Conservation (phyloP, 495 filamentous ascomycete species). For the Neurospora sp. region DNA sequence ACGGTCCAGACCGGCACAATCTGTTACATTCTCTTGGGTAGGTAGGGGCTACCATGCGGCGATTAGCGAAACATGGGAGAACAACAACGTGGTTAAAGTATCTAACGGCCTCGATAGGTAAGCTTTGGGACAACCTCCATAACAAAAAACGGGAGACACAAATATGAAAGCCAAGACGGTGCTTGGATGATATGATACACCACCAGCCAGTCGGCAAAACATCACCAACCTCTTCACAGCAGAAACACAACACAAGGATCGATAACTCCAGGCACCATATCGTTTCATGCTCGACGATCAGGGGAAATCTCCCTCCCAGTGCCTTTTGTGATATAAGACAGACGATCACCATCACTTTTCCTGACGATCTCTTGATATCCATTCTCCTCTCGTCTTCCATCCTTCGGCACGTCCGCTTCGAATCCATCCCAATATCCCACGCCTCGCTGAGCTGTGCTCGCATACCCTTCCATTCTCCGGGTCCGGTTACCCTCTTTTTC, state of each 20-base stretch:
- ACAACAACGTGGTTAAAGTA: not conserved
- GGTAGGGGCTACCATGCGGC: not conserved
- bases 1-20: not conserved
- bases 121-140: no score
- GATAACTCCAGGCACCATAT: not conserved
- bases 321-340: not conserved
- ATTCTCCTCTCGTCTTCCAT: not conserved
- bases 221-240: not conserved
- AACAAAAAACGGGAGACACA: no score
- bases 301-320: not conserved
- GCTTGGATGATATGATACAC: not conserved
- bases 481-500: not conserved
- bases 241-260: not conserved
- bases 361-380: not conserved
- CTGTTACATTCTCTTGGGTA: not conserved
- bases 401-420: not conserved
- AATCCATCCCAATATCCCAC: not conserved
- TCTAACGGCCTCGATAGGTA: not conserved
- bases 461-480: not conserved
- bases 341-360: not conserved
- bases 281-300: not conserved
- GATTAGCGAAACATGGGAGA: not conserved
- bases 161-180: not conserved
- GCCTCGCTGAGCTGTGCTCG: not conserved
- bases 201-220: not conserved